phyloP scores from a whole-genome alignment of 2,329 filamentous ascomycete genomes.

The Colletotrichum caudatum region DNA sequence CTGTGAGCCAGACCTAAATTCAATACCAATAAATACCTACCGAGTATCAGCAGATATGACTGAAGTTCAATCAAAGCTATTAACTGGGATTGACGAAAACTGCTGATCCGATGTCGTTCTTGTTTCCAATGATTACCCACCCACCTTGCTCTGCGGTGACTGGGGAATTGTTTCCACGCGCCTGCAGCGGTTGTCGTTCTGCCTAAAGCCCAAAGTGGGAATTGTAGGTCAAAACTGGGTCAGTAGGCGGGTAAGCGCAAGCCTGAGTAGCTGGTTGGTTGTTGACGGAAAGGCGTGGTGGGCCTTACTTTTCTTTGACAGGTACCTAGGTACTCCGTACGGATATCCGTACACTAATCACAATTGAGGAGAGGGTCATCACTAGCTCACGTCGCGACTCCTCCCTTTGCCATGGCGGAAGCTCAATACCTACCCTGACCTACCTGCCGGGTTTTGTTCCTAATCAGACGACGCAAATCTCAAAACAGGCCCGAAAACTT shows the following conservation, averaged over 20 bases:
- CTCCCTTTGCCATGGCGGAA: not conserved
- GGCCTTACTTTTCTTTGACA: slow-evolving; percentile 6
- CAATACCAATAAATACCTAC: too few species aligned
- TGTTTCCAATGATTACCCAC: slow-evolving; percentile 25
- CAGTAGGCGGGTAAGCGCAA: not conserved
- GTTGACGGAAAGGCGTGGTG: slow-evolving; percentile 13
- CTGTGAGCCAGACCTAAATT: slow-evolving; percentile 1
- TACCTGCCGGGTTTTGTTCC: not conserved
- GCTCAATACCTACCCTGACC: not conserved
- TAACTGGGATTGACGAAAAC: slow-evolving; percentile 9
- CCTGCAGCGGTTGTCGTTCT: slow-evolving; percentile 14
- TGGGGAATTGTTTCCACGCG: slow-evolving; percentile 23
- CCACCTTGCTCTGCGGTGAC: not conserved
- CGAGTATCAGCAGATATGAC: not conserved
- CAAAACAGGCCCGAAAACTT: not conserved
- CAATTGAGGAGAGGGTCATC: not conserved
- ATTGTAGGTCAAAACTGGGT: slow-evolving; percentile 23
- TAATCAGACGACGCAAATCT: slow-evolving; percentile 30
- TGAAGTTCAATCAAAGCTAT: slow-evolving; percentile 9
- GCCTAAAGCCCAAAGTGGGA: slow-evolving; percentile 32
- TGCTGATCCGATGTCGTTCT: slow-evolving; percentile 34
- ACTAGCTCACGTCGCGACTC: not conserved
- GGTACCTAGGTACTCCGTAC: too few species aligned
- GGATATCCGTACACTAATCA: slow-evolving; percentile 21
- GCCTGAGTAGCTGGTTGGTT: slow-evolving; percentile 21